Evolutionary conservation across 148 eudicot species (phyloP).

Genomic region (Camellia sinensis): DNA sequence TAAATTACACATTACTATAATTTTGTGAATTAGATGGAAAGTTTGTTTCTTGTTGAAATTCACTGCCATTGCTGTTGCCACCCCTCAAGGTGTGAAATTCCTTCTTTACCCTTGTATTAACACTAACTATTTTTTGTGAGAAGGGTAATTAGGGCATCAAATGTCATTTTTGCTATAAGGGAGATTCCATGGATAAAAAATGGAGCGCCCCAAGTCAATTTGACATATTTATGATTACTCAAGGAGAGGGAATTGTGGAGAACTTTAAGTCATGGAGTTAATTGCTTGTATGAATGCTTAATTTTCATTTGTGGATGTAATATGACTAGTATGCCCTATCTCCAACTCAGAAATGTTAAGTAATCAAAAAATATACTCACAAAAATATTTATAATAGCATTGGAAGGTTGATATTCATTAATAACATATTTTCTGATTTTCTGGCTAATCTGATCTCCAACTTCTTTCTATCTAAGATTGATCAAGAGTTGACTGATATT

Average conservation of each 20-base stretch:
- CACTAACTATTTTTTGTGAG: not conserved
- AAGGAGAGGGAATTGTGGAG: conserved; percentile 20
- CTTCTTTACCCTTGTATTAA: not conserved
- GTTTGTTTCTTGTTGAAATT: not conserved
- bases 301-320: not conserved
- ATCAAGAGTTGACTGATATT: no score
- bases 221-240: not conserved
- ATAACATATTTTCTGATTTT: no score
- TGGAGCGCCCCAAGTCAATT: no score
- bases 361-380: no score
- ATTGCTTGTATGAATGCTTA: conserved; percentile 12
- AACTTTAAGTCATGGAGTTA: conserved; percentile 11
- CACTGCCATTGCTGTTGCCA: not conserved
- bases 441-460: no score
- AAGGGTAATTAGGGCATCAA: not conserved
- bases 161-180: not conserved
- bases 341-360: no score
- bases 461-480: no score
- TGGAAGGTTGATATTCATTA: no score
- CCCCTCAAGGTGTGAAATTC: not conserved
- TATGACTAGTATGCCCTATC: not conserved
- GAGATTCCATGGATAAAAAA: not conserved
- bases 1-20: not conserved
- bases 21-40: conserved; percentile 1
- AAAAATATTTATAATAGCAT: no score